phyloP scores from a whole-genome alignment of 2,329 filamentous ascomycete species.

The Cercospora sp. region DNA sequence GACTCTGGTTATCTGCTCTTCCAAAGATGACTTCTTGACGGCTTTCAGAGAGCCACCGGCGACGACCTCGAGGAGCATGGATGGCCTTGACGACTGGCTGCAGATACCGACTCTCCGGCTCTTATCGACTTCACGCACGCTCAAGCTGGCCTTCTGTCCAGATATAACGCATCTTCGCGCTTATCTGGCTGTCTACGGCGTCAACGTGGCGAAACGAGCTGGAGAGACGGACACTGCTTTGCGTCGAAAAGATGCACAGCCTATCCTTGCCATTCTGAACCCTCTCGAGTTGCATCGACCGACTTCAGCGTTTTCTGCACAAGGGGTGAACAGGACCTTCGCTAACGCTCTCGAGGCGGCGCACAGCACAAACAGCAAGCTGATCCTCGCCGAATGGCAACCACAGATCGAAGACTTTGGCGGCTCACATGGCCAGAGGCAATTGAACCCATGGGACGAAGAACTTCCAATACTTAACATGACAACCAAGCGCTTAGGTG shows the following conservation, averaged over 20 bases:
- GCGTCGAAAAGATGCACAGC: slow-evolving; percentile 29
- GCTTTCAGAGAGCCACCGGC: slow-evolving; percentile 46
- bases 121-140: slow-evolving; percentile 66
- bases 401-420: neutral
- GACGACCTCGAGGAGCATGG: neutral
- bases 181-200: slow-evolving; percentile 54
- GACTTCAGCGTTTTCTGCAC: slow-evolving; percentile 73
- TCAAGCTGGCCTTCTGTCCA: slow-evolving; percentile 71
- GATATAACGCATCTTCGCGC: slow-evolving; percentile 77
- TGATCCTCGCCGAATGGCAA: slow-evolving; percentile 45
- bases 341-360: slow-evolving; percentile 65
- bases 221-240: slow-evolving; percentile 13
- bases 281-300: slow-evolving; percentile 65
- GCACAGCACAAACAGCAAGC: slow-evolving; percentile 35
- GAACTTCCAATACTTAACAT: slow-evolving; percentile 51
- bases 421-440: neutral
- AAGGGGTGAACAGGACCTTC: slow-evolving; percentile 66
- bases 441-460: slow-evolving; percentile 45
- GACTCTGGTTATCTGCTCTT: slow-evolving; percentile 70
- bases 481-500: slow-evolving; percentile 45
- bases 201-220: slow-evolving; percentile 15
- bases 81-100: neutral
- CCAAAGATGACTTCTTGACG: slow-evolving; percentile 64
- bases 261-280: slow-evolving; percentile 64
- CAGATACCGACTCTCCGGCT: slow-evolving; percentile 64